These are phyloP conservation scores for Tephrocybe sp. DNA, from an alignment of 768 basidiomycete species.

Conservation along the genomic window DNA sequence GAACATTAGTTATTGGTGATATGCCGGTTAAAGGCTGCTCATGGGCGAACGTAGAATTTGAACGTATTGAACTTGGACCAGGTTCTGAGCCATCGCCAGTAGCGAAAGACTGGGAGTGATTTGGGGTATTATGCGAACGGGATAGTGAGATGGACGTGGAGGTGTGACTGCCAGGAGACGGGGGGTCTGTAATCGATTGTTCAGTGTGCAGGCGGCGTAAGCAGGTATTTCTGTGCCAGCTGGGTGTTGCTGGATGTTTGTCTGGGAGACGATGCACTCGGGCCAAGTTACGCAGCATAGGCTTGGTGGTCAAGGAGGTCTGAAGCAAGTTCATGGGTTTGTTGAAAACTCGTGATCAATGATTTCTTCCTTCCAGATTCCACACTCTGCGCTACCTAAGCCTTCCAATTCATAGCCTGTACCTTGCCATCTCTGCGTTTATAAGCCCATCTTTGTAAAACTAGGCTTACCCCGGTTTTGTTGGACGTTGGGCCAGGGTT, in stretches of 20 bases:
- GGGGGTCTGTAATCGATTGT: conserved; percentile 14
- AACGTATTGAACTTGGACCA: conserved; percentile 6
- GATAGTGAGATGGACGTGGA: conserved; percentile 11
- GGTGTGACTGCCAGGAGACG: not conserved
- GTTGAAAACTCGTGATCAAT: conserved; percentile 1
- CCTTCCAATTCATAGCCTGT: not conserved
- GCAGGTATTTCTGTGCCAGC: not conserved
- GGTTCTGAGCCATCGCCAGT: conserved; percentile 7
- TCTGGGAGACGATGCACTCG: conserved; percentile 14
- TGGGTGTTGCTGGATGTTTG: not conserved
- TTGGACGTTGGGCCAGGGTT: not conserved
- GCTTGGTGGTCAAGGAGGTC: not conserved
- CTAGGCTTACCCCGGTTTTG: not conserved
- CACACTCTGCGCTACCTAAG: not conserved
- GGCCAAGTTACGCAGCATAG: conserved; percentile 12
- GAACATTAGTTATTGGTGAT: conserved; percentile 16
- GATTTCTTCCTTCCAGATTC: not conserved
- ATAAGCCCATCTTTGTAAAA: not conserved
- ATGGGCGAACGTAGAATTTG: conserved; percentile 10
- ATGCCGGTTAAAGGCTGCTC: conserved; percentile 11
- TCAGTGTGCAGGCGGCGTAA: conserved; percentile 11
- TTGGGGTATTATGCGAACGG: conserved; percentile 12
- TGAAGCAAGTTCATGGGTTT: conserved; percentile 6
- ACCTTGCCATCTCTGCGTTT: not conserved
- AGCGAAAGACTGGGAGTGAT: conserved; percentile 5